These are phyloP conservation scores for Solanum microdontum DNA, from an alignment of 257 asterid genomes.

Conservation along the genomic window DNA sequence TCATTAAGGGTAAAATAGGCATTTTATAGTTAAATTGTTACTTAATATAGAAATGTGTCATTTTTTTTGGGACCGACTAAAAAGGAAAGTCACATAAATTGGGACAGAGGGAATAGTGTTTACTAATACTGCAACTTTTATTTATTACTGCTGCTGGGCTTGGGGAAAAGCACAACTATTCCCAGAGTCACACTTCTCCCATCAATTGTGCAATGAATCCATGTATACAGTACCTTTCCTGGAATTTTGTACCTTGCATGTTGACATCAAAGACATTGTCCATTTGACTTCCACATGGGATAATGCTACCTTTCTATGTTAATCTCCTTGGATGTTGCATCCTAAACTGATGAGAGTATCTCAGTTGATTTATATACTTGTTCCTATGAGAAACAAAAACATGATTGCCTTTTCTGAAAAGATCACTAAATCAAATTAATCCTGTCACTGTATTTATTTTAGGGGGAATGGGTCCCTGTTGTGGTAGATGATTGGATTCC, in stretches of 20 bases:
- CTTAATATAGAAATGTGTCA: no score
- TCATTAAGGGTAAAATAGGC: no score
- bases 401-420: not conserved
- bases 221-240: not conserved
- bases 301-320: not conserved
- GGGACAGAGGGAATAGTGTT: no score
- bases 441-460: conserved; percentile 2
- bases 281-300: not conserved
- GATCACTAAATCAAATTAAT: conserved; percentile 61
- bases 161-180: not conserved
- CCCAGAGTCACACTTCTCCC: not conserved
- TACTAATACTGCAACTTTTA: not conserved
- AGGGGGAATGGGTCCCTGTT: conserved; percentile 99
- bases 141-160: not conserved
- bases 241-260: not conserved
- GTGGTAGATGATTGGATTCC: conserved; percentile 99
- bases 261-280: not conserved
- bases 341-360: not conserved
- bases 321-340: not conserved
- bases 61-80: no score
- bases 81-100: no score
- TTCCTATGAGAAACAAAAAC: not conserved
- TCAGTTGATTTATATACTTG: not conserved
- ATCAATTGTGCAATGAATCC: not conserved
- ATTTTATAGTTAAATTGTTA: no score